phyloP scores from a whole-genome alignment of 345 rosid species.

The Eucalyptus marginata region DNA sequence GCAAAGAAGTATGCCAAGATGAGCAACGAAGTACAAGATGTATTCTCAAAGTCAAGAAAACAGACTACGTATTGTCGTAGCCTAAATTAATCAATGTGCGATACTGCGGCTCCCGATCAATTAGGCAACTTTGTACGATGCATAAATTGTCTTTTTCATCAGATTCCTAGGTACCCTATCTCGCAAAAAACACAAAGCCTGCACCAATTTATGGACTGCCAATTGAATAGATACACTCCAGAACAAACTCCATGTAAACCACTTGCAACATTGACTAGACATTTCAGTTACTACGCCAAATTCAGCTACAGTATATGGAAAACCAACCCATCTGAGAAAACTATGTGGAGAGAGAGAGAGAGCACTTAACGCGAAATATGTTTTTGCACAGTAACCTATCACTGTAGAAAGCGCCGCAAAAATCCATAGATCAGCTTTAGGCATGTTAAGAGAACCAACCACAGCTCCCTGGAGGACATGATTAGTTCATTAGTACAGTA shows the following conservation, averaged over 20 bases:
- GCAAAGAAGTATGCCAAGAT: not conserved
- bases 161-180: not conserved
- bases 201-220: not conserved
- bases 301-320: not conserved
- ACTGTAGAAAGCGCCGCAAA: slow-evolving; percentile 80
- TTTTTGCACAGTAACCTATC: slow-evolving; percentile 91
- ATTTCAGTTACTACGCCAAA: not conserved
- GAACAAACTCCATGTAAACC: not conserved
- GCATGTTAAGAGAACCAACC: slow-evolving; percentile 59
- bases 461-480: slow-evolving; percentile 55
- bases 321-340: not conserved
- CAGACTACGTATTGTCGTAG: not conserved
- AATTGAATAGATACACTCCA: not conserved
- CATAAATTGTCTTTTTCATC: not conserved
- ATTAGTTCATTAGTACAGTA: not conserved
- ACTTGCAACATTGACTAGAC: not conserved
- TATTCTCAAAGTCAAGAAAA: not conserved
- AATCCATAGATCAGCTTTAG: slow-evolving; percentile 77
- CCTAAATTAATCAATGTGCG: not conserved
- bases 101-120: not conserved
- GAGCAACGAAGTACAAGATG: not conserved
- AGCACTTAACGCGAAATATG: slow-evolving; percentile 88
- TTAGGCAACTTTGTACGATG: not conserved
- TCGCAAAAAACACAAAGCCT: not conserved
- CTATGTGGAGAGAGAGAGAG: not conserved